Evolutionary conservation across 1,284 basidiomycete genomes (phyloP).

Genomic region (Heterobasidion irregulare): DNA sequence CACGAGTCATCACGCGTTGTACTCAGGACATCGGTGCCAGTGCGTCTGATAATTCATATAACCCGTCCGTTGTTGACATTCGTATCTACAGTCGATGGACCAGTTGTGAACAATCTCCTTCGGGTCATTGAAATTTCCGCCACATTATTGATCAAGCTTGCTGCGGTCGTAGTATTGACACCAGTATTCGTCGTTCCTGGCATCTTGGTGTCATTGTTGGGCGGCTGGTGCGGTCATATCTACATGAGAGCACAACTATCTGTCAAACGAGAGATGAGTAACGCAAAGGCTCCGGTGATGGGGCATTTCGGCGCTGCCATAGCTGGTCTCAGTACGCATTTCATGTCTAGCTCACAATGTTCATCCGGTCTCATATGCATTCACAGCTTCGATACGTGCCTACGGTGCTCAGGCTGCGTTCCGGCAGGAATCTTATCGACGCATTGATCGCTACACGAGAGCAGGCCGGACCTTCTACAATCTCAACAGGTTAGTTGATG

Average conservation of each 20-base stretch:
- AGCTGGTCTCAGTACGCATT: conserved; percentile 47
- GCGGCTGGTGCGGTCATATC: conserved; percentile 38
- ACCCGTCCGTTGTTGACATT: neutral
- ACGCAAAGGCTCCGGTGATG: conserved; percentile 58
- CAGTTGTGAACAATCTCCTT: conserved; percentile 17
- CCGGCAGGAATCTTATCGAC: conserved; percentile 31
- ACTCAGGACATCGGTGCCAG: conserved; percentile 46
- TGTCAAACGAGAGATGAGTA: conserved; percentile 72
- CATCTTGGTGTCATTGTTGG: conserved; percentile 31
- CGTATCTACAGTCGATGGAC: conserved; percentile 21
- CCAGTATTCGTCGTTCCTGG: conserved; percentile 35
- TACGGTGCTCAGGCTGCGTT: conserved; percentile 45
- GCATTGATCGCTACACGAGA: conserved; percentile 40
- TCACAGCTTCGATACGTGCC: conserved; percentile 51
- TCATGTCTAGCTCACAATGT: neutral
- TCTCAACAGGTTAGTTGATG: conserved; percentile 35
- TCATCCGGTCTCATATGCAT: too few species aligned
- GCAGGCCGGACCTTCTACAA: conserved; percentile 43
- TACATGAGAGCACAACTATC: conserved; percentile 70
- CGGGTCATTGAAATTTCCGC: conserved; percentile 20
- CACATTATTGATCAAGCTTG: conserved; percentile 31
- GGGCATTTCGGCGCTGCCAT: conserved; percentile 67
- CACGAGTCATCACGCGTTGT: conserved; percentile 51
- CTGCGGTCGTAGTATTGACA: conserved; percentile 37
- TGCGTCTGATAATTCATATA: conserved; percentile 6